phyloP scores from a whole-genome alignment of 1,139 yeast genomes.

The Magnusiomyces tetraspermus region DNA sequence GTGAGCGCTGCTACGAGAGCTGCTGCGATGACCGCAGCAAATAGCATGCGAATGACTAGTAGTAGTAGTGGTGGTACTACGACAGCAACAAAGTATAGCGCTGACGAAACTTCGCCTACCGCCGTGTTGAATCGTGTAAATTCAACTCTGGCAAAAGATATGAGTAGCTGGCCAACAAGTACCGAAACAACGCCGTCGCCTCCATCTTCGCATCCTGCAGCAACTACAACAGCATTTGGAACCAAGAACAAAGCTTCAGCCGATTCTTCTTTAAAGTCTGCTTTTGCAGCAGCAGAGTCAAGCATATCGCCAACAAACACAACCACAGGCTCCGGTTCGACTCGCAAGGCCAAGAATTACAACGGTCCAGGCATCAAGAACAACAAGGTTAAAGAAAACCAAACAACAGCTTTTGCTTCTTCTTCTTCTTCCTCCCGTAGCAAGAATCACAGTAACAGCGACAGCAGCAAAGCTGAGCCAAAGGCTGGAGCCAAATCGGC shows the following conservation, averaged over 20 bases:
- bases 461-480: too few relatives aligned
- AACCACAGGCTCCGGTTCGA: slow-evolving; percentile 8
- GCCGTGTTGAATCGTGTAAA: background rate
- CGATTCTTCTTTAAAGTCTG: too few relatives aligned
- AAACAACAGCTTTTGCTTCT: too few relatives aligned
- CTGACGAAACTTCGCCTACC: background rate
- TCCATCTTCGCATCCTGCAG: background rate
- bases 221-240: slow-evolving; percentile 1
- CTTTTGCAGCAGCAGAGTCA: too few relatives aligned
- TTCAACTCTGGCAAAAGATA: background rate
- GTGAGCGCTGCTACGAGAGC: too few relatives aligned
- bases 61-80: background rate
- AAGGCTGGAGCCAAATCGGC: background rate
- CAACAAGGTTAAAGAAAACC: too few relatives aligned
- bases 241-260: too few relatives aligned
- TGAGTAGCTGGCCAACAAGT: background rate
- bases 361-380: too few relatives aligned
- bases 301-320: slow-evolving; percentile 6
- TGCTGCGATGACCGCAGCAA: slow-evolving; percentile 13
- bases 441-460: too few relatives aligned
- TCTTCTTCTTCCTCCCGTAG: too few relatives aligned
- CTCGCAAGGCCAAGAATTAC: too few relatives aligned
- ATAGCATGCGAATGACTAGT: background rate
- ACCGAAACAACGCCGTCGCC: background rate
- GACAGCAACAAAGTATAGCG: too few relatives aligned